Evolutionary conservation across 2,329 filamentous ascomycete species (phyloP), one percentile per base, ranked within the genome.

Genomic region (Myriangium duriaei): DNA sequence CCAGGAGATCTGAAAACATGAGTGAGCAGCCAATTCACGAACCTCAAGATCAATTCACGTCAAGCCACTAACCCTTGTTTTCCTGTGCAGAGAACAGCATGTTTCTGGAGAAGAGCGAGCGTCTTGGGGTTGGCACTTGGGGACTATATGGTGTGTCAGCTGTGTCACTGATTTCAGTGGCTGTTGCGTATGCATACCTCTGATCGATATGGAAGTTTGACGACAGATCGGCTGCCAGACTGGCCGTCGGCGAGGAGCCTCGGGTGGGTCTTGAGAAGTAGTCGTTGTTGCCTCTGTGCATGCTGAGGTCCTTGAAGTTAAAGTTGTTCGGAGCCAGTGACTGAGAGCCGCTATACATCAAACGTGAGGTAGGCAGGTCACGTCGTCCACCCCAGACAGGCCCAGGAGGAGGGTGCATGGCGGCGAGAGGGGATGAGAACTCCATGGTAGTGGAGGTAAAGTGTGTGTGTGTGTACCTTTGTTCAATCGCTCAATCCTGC

Each of bases 141-240:
- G 85, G 85, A 60, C 85, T n/a, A n/a, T 93, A 60, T 40, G 54
- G 47, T 52, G 53, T 48, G 53, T n/a, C n/a, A n/a, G n/a, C n/a
- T n/a, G n/a, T n/a, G n/a, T n/a, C n/a, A n/a, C n/a, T n/a, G n/a
- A n/a, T n/a, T 49, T 9, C 9, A 9, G 24, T 9, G n/a, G n/a
- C n/a, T n/a, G n/a, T n/a, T n/a, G n/a, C 21, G 21, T 15, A 6
- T 50, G 65, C 72, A 47, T 68, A 95, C 88, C 87, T 95, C 55
- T 81, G 85, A 61, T 95, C 87, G 58, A 96, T 82, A 57, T 88
- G 82, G 58, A 96, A 93, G 67, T 96, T 98, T 57, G 94, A 86
- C 42, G 87, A 95, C 51, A 96, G 71, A 62, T 98, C 91, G 45
- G 86, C 87, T 30, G 87, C 88, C 49, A 98, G 67, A 54, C 84